phyloP scores from a whole-genome alignment of 306 rosid species.

The Prinsepia uniflora region DNA sequence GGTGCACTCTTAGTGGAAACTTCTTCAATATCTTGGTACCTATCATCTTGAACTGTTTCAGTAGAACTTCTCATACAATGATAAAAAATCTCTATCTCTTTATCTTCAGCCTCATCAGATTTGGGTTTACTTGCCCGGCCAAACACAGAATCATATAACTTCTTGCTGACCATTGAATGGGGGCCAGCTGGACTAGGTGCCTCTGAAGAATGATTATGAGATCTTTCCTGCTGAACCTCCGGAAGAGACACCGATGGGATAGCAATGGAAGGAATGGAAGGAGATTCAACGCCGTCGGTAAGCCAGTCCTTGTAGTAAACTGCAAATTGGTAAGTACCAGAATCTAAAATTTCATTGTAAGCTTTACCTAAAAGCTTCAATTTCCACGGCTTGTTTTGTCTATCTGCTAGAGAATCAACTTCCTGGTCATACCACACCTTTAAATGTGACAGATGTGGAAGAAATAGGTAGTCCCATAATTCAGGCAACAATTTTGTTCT shows the following conservation, averaged over 20 bases:
- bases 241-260: conserved; percentile 43
- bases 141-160: conserved; percentile 60
- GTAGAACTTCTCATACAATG: conserved; percentile 32
- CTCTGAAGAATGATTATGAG: conserved; percentile 44
- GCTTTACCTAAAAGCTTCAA: conserved; percentile 46
- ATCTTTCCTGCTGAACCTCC: conserved; percentile 36
- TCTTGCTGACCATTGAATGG: conserved; percentile 70
- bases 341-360: conserved; percentile 62
- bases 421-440: conserved; percentile 59
- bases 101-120: conserved; percentile 33
- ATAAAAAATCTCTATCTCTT: conserved; percentile 27
- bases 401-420: conserved; percentile 38
- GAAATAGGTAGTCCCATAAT: conserved; percentile 70
- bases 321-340: conserved; percentile 56
- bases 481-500: conserved; percentile 60
- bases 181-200: conserved; percentile 41
- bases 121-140: conserved; percentile 31
- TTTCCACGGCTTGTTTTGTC: conserved; percentile 43
- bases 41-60: conserved; percentile 29
- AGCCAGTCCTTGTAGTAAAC: conserved; percentile 87
- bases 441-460: conserved; percentile 63
- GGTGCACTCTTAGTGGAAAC: conserved; percentile 31
- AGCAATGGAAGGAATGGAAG: conserved; percentile 52
- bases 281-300: conserved; percentile 62
- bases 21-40: conserved; percentile 41